Base-by-base conservation (phyloP, 257 asterid species). In the Solanum bulbocastanum region DNA sequence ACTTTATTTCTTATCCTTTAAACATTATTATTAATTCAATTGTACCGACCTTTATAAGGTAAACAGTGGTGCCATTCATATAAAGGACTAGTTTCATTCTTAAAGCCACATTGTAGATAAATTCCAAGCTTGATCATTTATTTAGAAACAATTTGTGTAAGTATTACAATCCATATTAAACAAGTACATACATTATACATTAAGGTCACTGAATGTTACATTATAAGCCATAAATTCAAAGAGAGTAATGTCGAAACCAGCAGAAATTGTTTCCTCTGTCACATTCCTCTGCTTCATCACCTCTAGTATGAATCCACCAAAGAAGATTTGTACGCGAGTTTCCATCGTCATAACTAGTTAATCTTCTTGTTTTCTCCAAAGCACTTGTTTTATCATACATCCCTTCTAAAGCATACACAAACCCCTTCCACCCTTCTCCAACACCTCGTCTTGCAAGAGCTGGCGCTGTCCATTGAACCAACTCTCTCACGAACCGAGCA, bases 391-490 rank as follows among this genome's bases (percentile, higher is more conserved):
- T 91, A 36, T 95, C 98, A n/a, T 94, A 95, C 71, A 94, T 76
- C 73, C 94, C 98, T 86, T 93, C 93, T 89, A 95, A 89, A 6
- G 96, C 96, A 83, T 92, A 93, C 88, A 92, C 78, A 60, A 94
- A 94, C 10, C 98, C 98, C 88, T 94, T 94, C 98, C 98, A 95
- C 60, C 98, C 98, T 88, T 95, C 98, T 25, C 94, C 98, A 8
- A 93, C 94, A 6, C 98, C 98, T 78, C 91, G 92, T 90, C 98
- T 92, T 1, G 37, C 90, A 82, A 95, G 82, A 0, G 96, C 96
- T 2, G 98, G 95, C 86, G 62, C 36, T 23, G 96, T 89, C 98
- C 98, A 94, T 5, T 33, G 44, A 83, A 94, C 98, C 2, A 94
- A 90, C 90, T 92, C 83, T 81, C 85, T 95, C 87, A 88, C 94